Base-by-base conservation (phyloP, 2,329 filamentous ascomycete genomes). In the Zymoseptoria pseudotritici region DNA sequence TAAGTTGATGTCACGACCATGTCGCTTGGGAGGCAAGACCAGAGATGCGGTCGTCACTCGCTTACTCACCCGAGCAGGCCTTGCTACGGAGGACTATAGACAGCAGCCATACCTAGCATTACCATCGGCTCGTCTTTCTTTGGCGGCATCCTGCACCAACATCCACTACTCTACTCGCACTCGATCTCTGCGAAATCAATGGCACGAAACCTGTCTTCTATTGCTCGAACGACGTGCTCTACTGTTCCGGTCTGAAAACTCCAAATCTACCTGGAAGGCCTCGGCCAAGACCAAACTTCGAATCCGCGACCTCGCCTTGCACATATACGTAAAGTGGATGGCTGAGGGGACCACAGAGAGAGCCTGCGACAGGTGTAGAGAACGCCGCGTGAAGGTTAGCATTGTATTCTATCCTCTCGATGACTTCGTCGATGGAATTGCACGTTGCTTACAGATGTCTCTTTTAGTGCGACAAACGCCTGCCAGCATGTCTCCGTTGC, bases 321-420 rank as follows among this genome's bases (percentile, higher is more conserved):
- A 46, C 36, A 13, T n/a, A 46, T n/a, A 46, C 17, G 36, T 46
- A 17, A 46, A 46, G 36, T 52, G 59, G 59, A 70, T 69, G 67
- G 63, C 66, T 50, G 64, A 69, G 56, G 65, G 66, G 56, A 58
- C 62, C 17, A 63, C 65, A 19, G 70, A 72, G 54, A 63, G 70
- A 59, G 70, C 70, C n/a, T 72, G 70, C 54, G 70, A 72, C 56
- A 61, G 70, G 51, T 72, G 70, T 61, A 65, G 70, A 63, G 70
- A 72, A 59, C 67, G 70, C 13, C 66, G 70, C 5, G 70, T 72
- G 53, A 72, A 72, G 68, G 70, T 70, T 58, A 58, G 66, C 19
- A 17, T 24, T 7, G 7, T 20, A 20, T 2, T 24, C 19, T 11
- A 13, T 52, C 11, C n/a, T n/a, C 10, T 13, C 19, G 6, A 20